Percentiles rank a stretch among this genome's conserved stretches.
phyloP scores from a whole-genome alignment of 2,329 filamentous ascomycete genomes.

The Penicillium sclerotigenum region DNA sequence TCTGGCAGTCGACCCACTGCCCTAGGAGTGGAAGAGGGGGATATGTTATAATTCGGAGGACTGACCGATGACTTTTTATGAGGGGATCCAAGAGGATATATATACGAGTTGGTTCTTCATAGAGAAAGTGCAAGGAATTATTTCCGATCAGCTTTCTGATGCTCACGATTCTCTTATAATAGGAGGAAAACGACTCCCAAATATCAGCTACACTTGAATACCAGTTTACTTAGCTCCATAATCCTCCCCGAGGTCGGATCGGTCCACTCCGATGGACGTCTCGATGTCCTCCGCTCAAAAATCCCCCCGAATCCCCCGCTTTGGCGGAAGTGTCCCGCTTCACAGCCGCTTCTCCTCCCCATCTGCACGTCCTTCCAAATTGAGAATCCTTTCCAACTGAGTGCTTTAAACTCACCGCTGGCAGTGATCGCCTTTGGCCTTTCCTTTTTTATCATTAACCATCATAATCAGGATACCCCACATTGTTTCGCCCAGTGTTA shows the following conservation, averaged over 20 bases:
- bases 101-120: not conserved
- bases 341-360: not conserved
- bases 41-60: too few relatives aligned
- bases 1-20: too few relatives aligned
- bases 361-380: not conserved
- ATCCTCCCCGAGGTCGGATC: not conserved
- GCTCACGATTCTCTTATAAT: not conserved
- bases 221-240: too few relatives aligned
- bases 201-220: too few relatives aligned
- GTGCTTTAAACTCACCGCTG: not conserved
- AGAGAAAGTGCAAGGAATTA: not conserved
- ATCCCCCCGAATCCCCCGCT: not conserved
- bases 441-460: not conserved
- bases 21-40: too few relatives aligned
- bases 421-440: not conserved
- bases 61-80: too few relatives aligned
- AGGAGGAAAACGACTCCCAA: not conserved
- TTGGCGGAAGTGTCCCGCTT: constrained; percentile 1
- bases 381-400: not conserved
- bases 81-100: not conserved
- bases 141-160: too few relatives aligned
- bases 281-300: not conserved
- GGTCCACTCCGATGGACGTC: not conserved
- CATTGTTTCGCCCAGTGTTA: not conserved
- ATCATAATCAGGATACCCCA: not conserved